Evolutionary conservation across 1,284 basidiomycete species (phyloP), one percentile per base, ranked within the genome.

Genomic region (Fistulina hepatica): DNA sequence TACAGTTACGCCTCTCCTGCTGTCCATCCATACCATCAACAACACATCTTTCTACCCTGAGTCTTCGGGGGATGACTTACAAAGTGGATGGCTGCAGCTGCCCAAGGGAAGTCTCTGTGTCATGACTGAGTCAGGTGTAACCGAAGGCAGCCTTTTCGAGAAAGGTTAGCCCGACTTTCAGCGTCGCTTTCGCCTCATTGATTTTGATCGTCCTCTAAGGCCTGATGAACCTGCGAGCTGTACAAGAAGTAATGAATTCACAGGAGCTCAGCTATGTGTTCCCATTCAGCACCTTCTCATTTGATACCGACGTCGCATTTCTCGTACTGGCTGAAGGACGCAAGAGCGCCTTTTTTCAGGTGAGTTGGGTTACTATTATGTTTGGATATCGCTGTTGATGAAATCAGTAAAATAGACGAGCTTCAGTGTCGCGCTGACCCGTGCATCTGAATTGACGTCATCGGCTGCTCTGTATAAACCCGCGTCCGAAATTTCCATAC

Each of bases 231-330:
- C 57, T 91, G 22, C 71, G 63, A 30, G 69, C 76, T 1, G 57
- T 83, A n/a, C 80, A 86, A 43, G 70, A 78, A 34, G 67, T 76
- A 40, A 73, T 91, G 52, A 63, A 63, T 27, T 60, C 63, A 11
- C 86, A 89, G 51, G 79, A 73, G 3, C 58, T 91, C n/a, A 64
- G 76, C 9, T 92, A 91, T 53, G 58, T 69, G 21, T 92, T 91
- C 55, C 88, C 89, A 0, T 92, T 74, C 57, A 82, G 76, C 49
- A 63, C 54, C 40, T 89, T 83, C 52, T 63, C 73, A 9, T 86
- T 92, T 50, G 69, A 79, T 20, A 86, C 83, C 1, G 84, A 90
- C 48, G 61, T 86, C 15, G 64, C 58, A 26, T 72, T 81, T 41
- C 48, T 91, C 19, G 59, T 86, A 0, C 54, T 85, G 5, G 71